These are phyloP conservation scores for Malassezia japonica DNA, from an alignment of 1,284 basidiomycete species.

Conservation along the genomic window DNA sequence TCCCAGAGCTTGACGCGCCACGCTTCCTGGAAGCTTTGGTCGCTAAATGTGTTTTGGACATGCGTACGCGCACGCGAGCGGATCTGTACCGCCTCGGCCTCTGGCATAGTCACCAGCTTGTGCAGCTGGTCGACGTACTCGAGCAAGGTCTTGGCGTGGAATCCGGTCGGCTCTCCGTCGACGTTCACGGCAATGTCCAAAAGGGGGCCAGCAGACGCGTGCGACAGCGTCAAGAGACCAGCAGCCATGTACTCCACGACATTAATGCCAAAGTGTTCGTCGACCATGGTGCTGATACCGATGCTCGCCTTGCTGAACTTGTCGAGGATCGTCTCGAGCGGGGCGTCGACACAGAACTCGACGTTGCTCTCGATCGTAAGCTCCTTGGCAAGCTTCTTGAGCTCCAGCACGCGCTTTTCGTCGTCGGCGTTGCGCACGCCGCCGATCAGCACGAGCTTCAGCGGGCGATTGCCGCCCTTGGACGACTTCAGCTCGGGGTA, in stretches of 20 bases:
- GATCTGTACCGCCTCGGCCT: slow-evolving; percentile 57
- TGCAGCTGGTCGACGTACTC: slow-evolving; percentile 66
- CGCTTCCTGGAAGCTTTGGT: neutral
- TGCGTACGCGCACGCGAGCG: slow-evolving; percentile 52
- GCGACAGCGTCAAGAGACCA: slow-evolving; percentile 80
- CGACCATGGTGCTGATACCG: slow-evolving; percentile 91
- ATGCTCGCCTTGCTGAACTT: slow-evolving; percentile 67
- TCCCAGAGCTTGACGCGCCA: slow-evolving; percentile 13
- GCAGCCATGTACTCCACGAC: slow-evolving; percentile 95
- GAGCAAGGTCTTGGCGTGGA: slow-evolving; percentile 63
- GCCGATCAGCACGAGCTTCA: slow-evolving; percentile 61
- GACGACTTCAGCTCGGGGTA: slow-evolving; percentile 31
- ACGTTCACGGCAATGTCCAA: slow-evolving; percentile 75
- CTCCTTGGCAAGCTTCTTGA: slow-evolving; percentile 58
- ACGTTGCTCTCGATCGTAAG: slow-evolving; percentile 61
- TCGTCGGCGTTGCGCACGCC: slow-evolving; percentile 72
- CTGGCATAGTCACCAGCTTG: slow-evolving; percentile 58
- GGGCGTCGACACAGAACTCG: slow-evolving; percentile 72
- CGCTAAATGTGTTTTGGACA: slow-evolving; percentile 36
- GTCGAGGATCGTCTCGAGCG: slow-evolving; percentile 62
- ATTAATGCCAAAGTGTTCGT: slow-evolving; percentile 98
- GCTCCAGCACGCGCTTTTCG: slow-evolving; percentile 58
- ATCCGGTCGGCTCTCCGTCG: slow-evolving; percentile 66
- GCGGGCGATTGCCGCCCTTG: neutral
- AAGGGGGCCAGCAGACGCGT: slow-evolving; percentile 84